Percentiles rank a stretch among this genome's conserved stretches.
These are phyloP conservation scores for Lippia alba DNA, from an alignment of 305 asterid genomes.

Conservation along the genomic window DNA sequence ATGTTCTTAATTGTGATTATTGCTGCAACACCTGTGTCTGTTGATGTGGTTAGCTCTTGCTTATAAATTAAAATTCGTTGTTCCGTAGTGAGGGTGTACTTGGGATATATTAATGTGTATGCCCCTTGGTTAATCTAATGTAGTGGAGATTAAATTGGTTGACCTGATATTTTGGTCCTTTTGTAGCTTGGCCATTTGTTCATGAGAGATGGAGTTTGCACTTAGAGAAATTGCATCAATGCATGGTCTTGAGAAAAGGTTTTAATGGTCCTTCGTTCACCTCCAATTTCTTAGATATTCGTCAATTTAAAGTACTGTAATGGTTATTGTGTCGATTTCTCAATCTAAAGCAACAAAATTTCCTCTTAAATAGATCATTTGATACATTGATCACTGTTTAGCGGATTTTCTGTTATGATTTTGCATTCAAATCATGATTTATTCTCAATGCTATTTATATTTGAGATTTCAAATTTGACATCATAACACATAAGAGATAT, in stretches of 20 bases:
- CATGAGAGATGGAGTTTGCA: slow-evolving; percentile 87
- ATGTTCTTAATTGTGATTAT: slow-evolving; percentile 23
- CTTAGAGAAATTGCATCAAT: slow-evolving; percentile 76
- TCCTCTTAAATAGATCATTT: not conserved
- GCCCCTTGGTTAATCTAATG: not conserved
- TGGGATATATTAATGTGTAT: not conserved
- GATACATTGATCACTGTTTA: slow-evolving; percentile 10
- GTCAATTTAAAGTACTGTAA: no score
- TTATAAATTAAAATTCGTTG: not conserved
- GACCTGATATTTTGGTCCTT: slow-evolving; percentile 27
- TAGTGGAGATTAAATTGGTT: not conserved
- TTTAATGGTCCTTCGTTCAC: slow-evolving; percentile 14
- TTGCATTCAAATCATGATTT: not conserved
- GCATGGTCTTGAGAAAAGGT: slow-evolving; percentile 79
- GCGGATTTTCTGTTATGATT: slow-evolving; percentile 9
- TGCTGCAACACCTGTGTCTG: not conserved
- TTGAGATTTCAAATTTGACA: not conserved
- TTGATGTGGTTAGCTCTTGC: slow-evolving; percentile 17
- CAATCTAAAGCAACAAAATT: no score
- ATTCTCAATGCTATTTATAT: slow-evolving; percentile 13
- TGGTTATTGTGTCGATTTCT: no score
- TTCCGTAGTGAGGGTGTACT: not conserved
- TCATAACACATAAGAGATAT: slow-evolving; percentile 6
- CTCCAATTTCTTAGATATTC: no score
- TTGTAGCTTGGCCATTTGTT: slow-evolving; percentile 5